These are phyloP conservation scores for Xylariales sp. DNA, from an alignment of 2,329 filamentous ascomycete genomes.

Conservation along the genomic window DNA sequence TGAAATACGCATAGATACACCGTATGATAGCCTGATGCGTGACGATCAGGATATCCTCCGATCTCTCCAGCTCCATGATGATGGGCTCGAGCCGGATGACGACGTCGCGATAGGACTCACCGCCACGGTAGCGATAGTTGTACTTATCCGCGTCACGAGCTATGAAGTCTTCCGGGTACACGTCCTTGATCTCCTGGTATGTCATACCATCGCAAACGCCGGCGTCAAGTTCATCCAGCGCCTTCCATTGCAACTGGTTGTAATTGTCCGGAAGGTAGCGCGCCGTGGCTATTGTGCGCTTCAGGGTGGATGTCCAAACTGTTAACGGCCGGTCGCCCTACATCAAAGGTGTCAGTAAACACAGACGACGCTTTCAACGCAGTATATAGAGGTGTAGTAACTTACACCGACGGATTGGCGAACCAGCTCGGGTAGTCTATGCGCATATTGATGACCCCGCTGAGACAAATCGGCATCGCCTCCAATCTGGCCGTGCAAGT, in stretches of 20 bases:
- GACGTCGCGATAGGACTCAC: conserved; percentile 92
- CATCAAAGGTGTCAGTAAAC: conserved; percentile 2
- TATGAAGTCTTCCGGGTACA: conserved; percentile 89
- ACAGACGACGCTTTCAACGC: not conserved
- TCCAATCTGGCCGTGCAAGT: conserved; percentile 84
- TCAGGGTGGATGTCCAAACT: conserved; percentile 60
- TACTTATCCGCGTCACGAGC: conserved; percentile 98
- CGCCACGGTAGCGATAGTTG: conserved; percentile 97
- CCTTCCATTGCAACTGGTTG: conserved; percentile 98
- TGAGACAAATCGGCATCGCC: conserved; percentile 84
- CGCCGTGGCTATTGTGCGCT: conserved; percentile 86
- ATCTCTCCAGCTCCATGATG: conserved; percentile 97
- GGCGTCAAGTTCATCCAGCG: conserved; percentile 92
- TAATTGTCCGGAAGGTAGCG: conserved; percentile 75
- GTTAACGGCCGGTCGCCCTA: conserved; percentile 57
- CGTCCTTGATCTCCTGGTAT: conserved; percentile 88
- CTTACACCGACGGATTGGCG: conserved; percentile 79
- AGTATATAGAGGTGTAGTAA: conserved; percentile 14
- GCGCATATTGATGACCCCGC: conserved; percentile 82
- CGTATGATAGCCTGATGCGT: conserved; percentile 95
- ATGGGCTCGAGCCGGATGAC: conserved; percentile 97
- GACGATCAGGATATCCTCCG: conserved; percentile 95
- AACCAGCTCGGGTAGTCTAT: conserved; percentile 78
- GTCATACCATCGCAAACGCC: conserved; percentile 96
- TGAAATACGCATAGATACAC: conserved; percentile 98